These are phyloP conservation scores for Rubia tinctorum DNA, from an alignment of 305 asterid genomes.

Conservation along the genomic window DNA sequence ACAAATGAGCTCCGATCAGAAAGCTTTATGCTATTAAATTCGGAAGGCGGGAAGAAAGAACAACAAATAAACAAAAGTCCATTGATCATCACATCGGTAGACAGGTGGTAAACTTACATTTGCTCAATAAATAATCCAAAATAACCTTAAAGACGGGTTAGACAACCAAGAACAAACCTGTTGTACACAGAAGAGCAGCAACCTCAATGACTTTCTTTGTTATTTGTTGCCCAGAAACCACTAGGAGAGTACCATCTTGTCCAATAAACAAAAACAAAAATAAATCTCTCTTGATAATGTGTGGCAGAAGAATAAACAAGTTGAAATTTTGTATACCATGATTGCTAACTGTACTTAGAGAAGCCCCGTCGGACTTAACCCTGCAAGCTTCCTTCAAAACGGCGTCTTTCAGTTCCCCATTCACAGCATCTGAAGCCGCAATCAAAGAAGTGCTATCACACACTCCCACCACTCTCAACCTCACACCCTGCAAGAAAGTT, in stretches of 20 bases:
- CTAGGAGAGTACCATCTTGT: slow-evolving; percentile 46
- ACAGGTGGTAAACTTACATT: not conserved
- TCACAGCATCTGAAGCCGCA: slow-evolving; percentile 47
- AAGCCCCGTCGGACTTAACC: slow-evolving; percentile 59
- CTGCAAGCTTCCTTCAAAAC: slow-evolving; percentile 53
- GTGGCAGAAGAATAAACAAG: not conserved
- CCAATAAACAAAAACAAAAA: not conserved
- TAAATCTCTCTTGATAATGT: not conserved
- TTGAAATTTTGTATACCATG: slow-evolving; percentile 35
- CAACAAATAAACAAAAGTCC: not conserved
- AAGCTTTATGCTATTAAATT: not conserved
- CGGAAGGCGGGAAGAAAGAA: slow-evolving; percentile 1
- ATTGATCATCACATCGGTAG: not conserved
- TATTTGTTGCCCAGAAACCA: slow-evolving; percentile 50
- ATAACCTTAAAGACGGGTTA: not conserved
- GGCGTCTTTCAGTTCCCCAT: slow-evolving; percentile 60
- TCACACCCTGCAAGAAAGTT: slow-evolving; percentile 49
- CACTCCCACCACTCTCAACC: slow-evolving; percentile 76
- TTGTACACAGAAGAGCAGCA: slow-evolving; percentile 46
- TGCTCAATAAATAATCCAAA: slow-evolving; percentile 1
- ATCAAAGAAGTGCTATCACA: slow-evolving; percentile 79
- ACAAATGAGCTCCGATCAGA: slow-evolving; percentile 20
- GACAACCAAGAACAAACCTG: slow-evolving; percentile 28
- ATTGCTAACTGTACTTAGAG: slow-evolving; percentile 47
- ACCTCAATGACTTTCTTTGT: slow-evolving; percentile 43